Conservation (phyloP, 768 basidiomycete genomes). For the Cystobasidium onofrii region DNA sequence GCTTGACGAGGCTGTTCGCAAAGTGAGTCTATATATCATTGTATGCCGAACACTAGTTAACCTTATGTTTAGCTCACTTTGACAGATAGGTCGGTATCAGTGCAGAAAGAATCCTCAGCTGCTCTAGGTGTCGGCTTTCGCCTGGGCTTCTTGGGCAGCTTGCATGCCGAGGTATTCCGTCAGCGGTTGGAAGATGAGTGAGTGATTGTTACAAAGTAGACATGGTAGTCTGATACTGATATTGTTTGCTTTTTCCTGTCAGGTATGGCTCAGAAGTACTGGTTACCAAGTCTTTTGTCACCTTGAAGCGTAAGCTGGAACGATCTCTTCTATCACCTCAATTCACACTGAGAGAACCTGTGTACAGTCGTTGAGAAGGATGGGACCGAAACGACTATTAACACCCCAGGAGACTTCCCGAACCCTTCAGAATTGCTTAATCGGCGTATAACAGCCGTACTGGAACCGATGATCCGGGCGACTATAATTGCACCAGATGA, state of each 20-base stretch:
- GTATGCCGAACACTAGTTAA: constrained; percentile 12
- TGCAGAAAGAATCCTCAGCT: constrained; percentile 83
- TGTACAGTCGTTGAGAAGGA: constrained; percentile 67
- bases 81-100: constrained; percentile 78
- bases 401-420: constrained; percentile 93
- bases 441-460: constrained; percentile 62
- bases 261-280: constrained; percentile 57
- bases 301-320: constrained; percentile 76
- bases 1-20: constrained; percentile 87
- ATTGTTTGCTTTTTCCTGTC: neutral
- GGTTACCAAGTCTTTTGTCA: constrained; percentile 90
- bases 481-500: constrained; percentile 88
- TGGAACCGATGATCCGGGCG: constrained; percentile 87
- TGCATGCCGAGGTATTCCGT: constrained; percentile 94
- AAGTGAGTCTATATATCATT: constrained; percentile 53
- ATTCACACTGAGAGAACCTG: no score
- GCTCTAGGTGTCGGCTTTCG: constrained; percentile 92
- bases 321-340: no score
- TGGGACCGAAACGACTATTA: constrained; percentile 57
- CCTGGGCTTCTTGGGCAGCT: constrained; percentile 85
- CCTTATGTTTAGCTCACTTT: constrained; percentile 57
- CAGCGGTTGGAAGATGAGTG: constrained; percentile 96
- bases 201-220: constrained; percentile 46
- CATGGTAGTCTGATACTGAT: constrained; percentile 2
- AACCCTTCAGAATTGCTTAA: constrained; percentile 57